phyloP scores from a whole-genome alignment of 2,329 filamentous ascomycete species.

The Fusarium albosuccineum region DNA sequence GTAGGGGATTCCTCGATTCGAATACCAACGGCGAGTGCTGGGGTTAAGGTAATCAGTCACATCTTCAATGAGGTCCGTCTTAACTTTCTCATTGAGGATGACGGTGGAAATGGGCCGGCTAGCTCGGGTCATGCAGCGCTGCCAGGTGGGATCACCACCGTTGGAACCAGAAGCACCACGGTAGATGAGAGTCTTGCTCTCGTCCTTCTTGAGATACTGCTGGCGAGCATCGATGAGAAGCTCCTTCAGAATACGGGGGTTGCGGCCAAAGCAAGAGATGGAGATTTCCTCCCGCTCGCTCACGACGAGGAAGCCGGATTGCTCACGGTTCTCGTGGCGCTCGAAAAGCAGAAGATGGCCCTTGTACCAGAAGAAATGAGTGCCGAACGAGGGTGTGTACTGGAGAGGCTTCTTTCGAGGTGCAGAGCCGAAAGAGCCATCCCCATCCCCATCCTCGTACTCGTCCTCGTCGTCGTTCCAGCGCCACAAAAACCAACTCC shows the following conservation, averaged over 20 bases:
- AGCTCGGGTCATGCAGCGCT: constrained; percentile 71
- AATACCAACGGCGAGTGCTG: constrained; percentile 80
- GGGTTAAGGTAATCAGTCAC: constrained; percentile 74
- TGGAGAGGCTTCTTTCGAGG: constrained; percentile 62
- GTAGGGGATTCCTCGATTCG: constrained; percentile 86
- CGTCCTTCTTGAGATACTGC: constrained; percentile 68
- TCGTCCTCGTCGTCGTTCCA: constrained; percentile 61
- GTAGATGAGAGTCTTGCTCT: constrained; percentile 75
- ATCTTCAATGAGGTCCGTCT: constrained; percentile 70
- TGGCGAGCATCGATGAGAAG: constrained; percentile 70
- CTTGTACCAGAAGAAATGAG: constrained; percentile 77
- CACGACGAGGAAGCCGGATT: constrained; percentile 54
- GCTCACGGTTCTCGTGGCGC: constrained; percentile 62
- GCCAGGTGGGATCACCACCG: constrained; percentile 65
- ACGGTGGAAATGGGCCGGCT: constrained; percentile 74
- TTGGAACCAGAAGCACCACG: constrained; percentile 63
- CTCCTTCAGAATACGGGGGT: constrained; percentile 71
- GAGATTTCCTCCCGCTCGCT: constrained; percentile 70
- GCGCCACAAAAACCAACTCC: constrained; percentile 63
- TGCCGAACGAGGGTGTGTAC: constrained; percentile 77
- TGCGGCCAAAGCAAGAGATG: constrained; percentile 72
- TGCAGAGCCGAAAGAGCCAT: constrained; percentile 42
- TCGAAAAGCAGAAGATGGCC: constrained; percentile 69
- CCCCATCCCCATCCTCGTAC: constrained; percentile 55
- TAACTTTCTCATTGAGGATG: constrained; percentile 71